Evolutionary conservation across 2,329 filamentous ascomycete species (phyloP), one percentile per base, ranked within the genome.

Genomic region (Alternaria metachromatica): DNA sequence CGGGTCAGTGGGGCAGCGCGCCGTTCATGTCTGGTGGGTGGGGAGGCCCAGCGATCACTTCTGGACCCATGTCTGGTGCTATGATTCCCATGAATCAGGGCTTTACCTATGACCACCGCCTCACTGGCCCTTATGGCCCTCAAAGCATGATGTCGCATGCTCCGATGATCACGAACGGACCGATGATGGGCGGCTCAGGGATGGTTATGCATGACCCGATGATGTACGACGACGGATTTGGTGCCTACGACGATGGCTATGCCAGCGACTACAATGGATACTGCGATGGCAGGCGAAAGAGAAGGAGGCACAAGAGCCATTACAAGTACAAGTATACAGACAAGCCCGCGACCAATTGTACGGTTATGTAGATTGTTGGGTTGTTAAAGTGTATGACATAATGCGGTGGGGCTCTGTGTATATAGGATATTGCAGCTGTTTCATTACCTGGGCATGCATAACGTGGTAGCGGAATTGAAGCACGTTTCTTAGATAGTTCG

Each of bases 1-100:
- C 72, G 9, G 70, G 73, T 23, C 64, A 69, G 48, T 77, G 75
- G 75, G 74, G 74, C 5, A 68, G 66, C 28, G 66, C 66, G 21
- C 62, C 63, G 5, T 55, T 71, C 20, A 59, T 54, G 37, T 51
- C 58, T 64, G 65, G 67, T 25, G 62, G 65, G 37, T 71, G 64
- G 56, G 58, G 48, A 41, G 48, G 57, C 28, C 46, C 54, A 37
- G 58, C 62, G 18, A 65, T 69, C 48, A 55, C 58, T 51, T 58
- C 63, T 58, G 63, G 60, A 50, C 53, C 66, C 15, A 63, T 69
- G 48, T 58, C 64, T 59, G 62, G 60, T 44, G 60, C 65, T 30
- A 57, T 70, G 62, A 23, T 69, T n/a, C 66, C 65, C 13, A 28
- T 26, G 26, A 51, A 50, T 23, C 55, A 21, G n/a, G 50, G 64